Evolutionary conservation across 108 stramenopile species (phyloP).

Genomic region (Cyclotella cryptica): DNA sequence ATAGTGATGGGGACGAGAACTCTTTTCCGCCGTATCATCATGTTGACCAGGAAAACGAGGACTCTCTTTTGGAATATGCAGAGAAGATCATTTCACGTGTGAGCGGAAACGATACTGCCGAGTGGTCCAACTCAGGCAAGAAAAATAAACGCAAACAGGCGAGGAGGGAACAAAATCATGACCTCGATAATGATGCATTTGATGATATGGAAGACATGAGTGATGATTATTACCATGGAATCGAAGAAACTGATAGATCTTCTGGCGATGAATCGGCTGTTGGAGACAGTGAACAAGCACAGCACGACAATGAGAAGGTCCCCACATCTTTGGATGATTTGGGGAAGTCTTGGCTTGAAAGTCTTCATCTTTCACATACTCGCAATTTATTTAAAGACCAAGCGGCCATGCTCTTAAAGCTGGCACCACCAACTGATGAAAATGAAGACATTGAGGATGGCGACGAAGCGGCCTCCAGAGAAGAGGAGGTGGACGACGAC

Average conservation of each 20-base stretch:
- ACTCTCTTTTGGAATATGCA: constrained; percentile 17
- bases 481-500: constrained; percentile 16
- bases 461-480: constrained; percentile 8
- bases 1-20: constrained; percentile 3
- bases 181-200: constrained; percentile 15
- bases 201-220: constrained; percentile 29
- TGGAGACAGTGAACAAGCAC: not conserved
- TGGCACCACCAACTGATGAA: not conserved
- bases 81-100: constrained; percentile 23
- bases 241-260: constrained; percentile 19
- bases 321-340: constrained; percentile 7
- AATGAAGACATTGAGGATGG: constrained; percentile 34
- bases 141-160: not conserved
- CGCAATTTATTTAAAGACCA: constrained; percentile 33
- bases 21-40: constrained; percentile 21
- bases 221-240: constrained; percentile 24
- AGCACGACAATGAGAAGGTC: not conserved
- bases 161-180: constrained; percentile 8
- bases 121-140: not conserved
- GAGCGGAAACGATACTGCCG: constrained; percentile 30
- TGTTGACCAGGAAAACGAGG: constrained; percentile 16
- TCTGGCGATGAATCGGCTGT: not conserved
- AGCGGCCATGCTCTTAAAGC: constrained; percentile 16
- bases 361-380: constrained; percentile 13
- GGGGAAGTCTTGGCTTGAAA: constrained; percentile 32